Evolutionary conservation across 345 rosid genomes (phyloP), one percentile per base, ranked within the genome.

Genomic region (Salix suchowensis): DNA sequence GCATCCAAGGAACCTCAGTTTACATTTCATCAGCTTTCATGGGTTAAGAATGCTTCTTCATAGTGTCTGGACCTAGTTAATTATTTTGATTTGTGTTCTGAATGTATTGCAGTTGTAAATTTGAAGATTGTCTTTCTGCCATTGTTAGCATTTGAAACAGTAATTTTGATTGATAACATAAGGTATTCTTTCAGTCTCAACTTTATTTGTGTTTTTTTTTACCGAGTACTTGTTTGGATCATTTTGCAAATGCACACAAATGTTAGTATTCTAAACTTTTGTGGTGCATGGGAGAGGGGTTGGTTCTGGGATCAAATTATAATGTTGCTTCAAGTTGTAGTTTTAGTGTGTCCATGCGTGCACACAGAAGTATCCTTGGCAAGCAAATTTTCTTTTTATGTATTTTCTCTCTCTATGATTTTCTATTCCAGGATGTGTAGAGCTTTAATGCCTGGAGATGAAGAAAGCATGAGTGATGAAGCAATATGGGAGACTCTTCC

Each of bases 401-500:
- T 15, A 42, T 77, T 30, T 2, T 65, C 46, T 64, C 65, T 24
- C 72, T 64, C 46, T 12, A 55, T 64, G 54, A 68, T 69, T 39
- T 24, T 54, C 50, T 37, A 28, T 62, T 55, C 73, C 81, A 94
- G 98, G 88, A 92, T 90, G 94, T 94, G 96, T 72, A 84, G 94
- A 87, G 88, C 95, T 78, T 90, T 92, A 67, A 89, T 94, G 97
- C 94, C 92, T 30, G 97, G 95, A 77, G 98, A 94, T 83, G 98
- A 94, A 68, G 98, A 92, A 85, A 94, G 86, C 86, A 86, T 90
- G 86, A 92, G 86, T 67, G 97, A 94, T 79, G 97, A 94, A 85
- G 94, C 94, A 76, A 94, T 94, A 84, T 94, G 97, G 97, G 94
- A 91, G 84, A 94, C 95, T 28, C 97, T 94, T 84, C 97, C 97